A percentile compares a stretch with the other conserved stretches of the same genome.
Conservation (phyloP, 2,329 filamentous ascomycete genomes). For the Aspergillus floridensis region DNA sequence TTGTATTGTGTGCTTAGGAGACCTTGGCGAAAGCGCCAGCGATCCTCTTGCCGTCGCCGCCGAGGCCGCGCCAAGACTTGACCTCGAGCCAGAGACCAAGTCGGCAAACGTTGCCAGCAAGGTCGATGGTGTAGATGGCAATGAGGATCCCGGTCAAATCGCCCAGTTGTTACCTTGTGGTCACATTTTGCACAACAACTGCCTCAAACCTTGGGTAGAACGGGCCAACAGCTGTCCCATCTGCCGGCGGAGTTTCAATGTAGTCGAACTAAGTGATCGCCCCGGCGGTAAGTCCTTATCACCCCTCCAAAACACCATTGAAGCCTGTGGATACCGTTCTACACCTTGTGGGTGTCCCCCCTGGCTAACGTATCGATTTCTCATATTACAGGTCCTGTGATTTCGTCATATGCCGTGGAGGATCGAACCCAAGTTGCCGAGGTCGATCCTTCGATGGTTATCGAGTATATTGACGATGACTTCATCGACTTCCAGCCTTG, state of each 20-base stretch:
- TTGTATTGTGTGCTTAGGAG: conserved; percentile 70
- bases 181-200: conserved; percentile 89
- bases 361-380: conserved; percentile 4
- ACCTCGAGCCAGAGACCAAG: conserved; percentile 32
- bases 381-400: conserved; percentile 48
- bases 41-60: conserved; percentile 46
- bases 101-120: conserved; percentile 27
- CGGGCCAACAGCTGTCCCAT: conserved; percentile 98
- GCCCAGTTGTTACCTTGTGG: conserved; percentile 72
- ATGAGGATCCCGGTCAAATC: conserved; percentile 51
- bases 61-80: conserved; percentile 44
- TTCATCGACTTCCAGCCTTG: conserved; percentile 66
- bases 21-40: conserved; percentile 60
- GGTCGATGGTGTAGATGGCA: conserved; percentile 26
- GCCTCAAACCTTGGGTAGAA: conserved; percentile 90
- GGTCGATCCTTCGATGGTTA: conserved; percentile 68
- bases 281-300: conserved; percentile 66
- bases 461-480: conserved; percentile 68
- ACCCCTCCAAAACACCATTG: conserved; percentile 3
- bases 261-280: conserved; percentile 77
- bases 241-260: conserved; percentile 86
- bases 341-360: not conserved
- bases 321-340: conserved; percentile 2
- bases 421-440: conserved; percentile 72
- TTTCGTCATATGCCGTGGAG: conserved; percentile 57